Evolutionary conservation across 495 filamentous ascomycete genomes (phyloP), one percentile per base, ranked within the genome.

Genomic region (Cercophora newfieldiana): DNA sequence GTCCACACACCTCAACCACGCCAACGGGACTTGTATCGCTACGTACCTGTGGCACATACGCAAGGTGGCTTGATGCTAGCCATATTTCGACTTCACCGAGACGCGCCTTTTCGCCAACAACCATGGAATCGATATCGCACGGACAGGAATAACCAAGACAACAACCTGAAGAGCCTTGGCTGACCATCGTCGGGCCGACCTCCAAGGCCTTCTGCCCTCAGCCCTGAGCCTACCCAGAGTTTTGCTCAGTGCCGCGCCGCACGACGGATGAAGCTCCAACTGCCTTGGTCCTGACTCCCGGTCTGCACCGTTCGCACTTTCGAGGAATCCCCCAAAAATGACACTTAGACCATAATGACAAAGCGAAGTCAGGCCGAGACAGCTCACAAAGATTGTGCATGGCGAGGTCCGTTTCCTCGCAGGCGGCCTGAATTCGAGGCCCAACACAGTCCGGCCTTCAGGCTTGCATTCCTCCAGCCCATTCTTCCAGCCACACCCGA

Each of bases 201-300:
- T 12, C 50, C 50, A 53, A n/a, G 50, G 8, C 50, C n/a, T 22
- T 5, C 54, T 22, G 2, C 21, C 26, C 54, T 8, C 54, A 57
- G 54, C 54, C 25, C 10, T 57, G 54, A 57, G 54, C 54, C 54
- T 30, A 57, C 54, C 54, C 54, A 57, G 26, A 57, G 21, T 24
- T 53, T 19, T 53, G 50, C n/a, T 26, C 8, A 19, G 2, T 7
- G 2, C 26, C 54, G 21, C 7, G 26, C 16, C 24, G 10, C 24
- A 26, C 10, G 21, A 26, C 8, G 54, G 37, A 44, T 44, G 37
- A 44, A n/a, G 4, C 37, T 44, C 37, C 54, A 22, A 57, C 54
- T 4, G 6, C 24, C 49, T 8, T 22, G 49, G 7, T 22, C 22
- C 49, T 53, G 10, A 8, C 19, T 8, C 19, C 49, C 22, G 7